Base-by-base conservation (phyloP, 106 monocot genomes). In the Allium cepa region DNA sequence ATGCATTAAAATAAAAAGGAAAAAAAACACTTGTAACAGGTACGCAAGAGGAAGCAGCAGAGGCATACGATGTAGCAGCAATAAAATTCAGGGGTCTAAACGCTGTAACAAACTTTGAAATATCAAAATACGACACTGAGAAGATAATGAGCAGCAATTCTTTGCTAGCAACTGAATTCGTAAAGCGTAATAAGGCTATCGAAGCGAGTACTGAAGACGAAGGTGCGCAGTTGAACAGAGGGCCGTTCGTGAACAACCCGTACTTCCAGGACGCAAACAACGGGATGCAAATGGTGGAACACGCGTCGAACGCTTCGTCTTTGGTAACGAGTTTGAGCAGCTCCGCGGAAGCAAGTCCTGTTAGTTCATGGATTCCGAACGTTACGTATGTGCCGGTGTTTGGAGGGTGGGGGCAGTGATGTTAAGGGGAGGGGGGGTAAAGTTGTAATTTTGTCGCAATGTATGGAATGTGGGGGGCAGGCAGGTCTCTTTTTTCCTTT, bases 1-100 rank as follows among this genome's bases (percentile, higher is more conserved):
- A 47, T 64, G 16, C 13, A 48, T 27, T 51, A 5, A 67, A n/a
- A n/a, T n/a, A n/a, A n/a, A n/a, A n/a, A n/a, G n/a, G n/a, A n/a
- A n/a, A n/a, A n/a, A n/a, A n/a, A n/a, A n/a, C n/a, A n/a, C n/a
- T n/a, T n/a, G n/a, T n/a, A n/a, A 60, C 84, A 99, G 99, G 90
- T 60, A 99, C 99, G 15, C 99, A 99, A 57, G 99, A 99, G 72
- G 99, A 99, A 78, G 99, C 99, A 7, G 99, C 93, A 13, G 99
- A 99, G 62, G 99, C 99, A 8, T 99, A 99, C 48, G 99, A 99
- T 69, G 71, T 99, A 7, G 99, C 99, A 10, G 99, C 99, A 4
- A 99, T 99, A 45, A 99, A 99, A 65, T 99, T 99, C 75, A 89
- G 99, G 0, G 93, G 99, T 1, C 78, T 75, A 46, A 99, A 85